A percentile compares a stretch with the other conserved stretches of the same genome.
Evolutionary conservation across 2,329 filamentous ascomycete genomes (phyloP).

Genomic region (Diaporthe capsici): DNA sequence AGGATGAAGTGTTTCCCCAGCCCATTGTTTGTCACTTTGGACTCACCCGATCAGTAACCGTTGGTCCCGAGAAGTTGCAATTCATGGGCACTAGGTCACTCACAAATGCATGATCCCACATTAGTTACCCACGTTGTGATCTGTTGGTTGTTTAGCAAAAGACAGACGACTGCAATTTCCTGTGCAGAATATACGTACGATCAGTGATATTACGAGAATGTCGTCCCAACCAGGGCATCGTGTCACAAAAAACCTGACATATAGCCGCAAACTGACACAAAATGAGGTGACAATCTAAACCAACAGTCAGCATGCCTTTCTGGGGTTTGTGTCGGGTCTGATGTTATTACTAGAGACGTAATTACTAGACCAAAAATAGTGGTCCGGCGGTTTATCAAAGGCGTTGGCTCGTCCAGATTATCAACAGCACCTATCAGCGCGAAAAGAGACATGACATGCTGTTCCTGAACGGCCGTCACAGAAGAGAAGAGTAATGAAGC

Average conservation of each 20-base stretch:
- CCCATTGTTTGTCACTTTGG: conserved; percentile 31
- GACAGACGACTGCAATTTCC: too few relatives aligned
- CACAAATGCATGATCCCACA: conserved; percentile 37
- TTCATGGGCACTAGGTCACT: not conserved
- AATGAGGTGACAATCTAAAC: conserved; percentile 31
- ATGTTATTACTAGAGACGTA: conserved; percentile 18
- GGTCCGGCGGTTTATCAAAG: conserved; percentile 31
- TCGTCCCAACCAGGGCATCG: conserved; percentile 40
- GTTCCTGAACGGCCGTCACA: conserved; percentile 3
- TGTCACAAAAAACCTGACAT: conserved; percentile 40
- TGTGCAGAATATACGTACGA: conserved; percentile 8
- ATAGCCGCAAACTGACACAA: conserved; percentile 30
- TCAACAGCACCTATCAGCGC: conserved; percentile 32
- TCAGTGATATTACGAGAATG: conserved; percentile 30
- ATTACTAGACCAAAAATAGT: conserved; percentile 36
- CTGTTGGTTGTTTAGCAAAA: not conserved
- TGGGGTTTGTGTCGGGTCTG: too few relatives aligned
- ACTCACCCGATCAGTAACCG: not conserved
- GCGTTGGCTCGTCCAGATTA: conserved; percentile 38
- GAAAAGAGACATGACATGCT: conserved; percentile 40
- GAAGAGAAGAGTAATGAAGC: not conserved
- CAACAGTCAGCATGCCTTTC: not conserved
- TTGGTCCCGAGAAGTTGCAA: too few relatives aligned
- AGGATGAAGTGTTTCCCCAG: conserved; percentile 35
- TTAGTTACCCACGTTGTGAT: conserved; percentile 38